These are phyloP conservation scores for Houttuynia cordata DNA, from an alignment of 164 flowering plant genomes.

Conservation along the genomic window DNA sequence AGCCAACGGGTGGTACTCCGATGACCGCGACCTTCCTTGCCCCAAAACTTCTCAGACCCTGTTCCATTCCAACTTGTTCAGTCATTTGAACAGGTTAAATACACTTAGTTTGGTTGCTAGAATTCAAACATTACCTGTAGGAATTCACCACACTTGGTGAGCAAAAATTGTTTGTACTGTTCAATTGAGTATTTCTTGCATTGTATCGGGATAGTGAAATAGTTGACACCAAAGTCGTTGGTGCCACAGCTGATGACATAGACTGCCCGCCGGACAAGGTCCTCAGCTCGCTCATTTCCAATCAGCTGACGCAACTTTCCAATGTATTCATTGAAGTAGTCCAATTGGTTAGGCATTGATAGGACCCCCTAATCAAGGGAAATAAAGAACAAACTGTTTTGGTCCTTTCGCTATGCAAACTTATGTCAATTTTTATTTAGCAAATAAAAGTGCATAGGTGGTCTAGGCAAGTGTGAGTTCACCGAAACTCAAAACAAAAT, in stretches of 20 bases:
- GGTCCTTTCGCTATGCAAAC: neutral
- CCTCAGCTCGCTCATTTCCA: constrained; percentile 2
- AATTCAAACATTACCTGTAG: constrained; percentile 20
- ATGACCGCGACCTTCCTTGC: constrained; percentile 29
- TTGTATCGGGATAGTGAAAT: constrained; percentile 19
- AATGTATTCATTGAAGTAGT: constrained; percentile 9
- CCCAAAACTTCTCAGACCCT: constrained; percentile 43
- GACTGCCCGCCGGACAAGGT: constrained; percentile 3
- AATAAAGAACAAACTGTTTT: neutral
- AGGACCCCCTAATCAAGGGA: neutral
- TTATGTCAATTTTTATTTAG: too few species aligned
- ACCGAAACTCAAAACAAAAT: too few species aligned
- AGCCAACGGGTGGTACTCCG: constrained; percentile 63
- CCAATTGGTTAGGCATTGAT: constrained; percentile 7
- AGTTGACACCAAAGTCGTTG: constrained; percentile 30
- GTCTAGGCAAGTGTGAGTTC: too few species aligned
- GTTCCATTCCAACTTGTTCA: neutral
- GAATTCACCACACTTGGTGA: constrained; percentile 11
- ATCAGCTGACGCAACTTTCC: neutral
- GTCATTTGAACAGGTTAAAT: neutral
- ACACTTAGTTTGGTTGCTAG: neutral
- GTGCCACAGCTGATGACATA: constrained; percentile 26
- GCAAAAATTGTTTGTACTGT: constrained; percentile 21
- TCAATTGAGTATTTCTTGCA: constrained; percentile 8
- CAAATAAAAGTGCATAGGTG: too few species aligned